phyloP scores from a whole-genome alignment of 1,284 basidiomycete species.

The Mycena sp. region DNA sequence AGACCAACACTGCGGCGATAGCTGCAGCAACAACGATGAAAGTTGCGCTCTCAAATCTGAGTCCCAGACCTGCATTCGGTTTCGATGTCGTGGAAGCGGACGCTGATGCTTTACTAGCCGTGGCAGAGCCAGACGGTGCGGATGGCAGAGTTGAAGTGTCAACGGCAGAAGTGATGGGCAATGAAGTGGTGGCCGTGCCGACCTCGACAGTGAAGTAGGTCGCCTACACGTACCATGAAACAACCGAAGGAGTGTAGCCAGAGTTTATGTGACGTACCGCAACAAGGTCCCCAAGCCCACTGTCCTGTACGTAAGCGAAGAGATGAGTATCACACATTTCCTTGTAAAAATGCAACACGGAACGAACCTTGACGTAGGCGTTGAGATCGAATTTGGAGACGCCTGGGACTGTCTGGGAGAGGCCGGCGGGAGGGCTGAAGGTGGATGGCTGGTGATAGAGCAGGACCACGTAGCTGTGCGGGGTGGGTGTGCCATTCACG shows the following conservation, averaged over 20 bases:
- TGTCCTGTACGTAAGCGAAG: slow-evolving; percentile 45
- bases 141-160: slow-evolving; percentile 65
- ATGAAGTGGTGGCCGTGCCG: slow-evolving; percentile 63
- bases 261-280: slow-evolving; percentile 53
- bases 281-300: slow-evolving; percentile 65
- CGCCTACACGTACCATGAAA: slow-evolving; percentile 49
- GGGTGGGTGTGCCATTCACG: slow-evolving; percentile 1
- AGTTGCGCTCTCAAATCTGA: not conserved
- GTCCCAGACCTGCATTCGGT: not conserved
- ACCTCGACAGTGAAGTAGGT: slow-evolving; percentile 83
- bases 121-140: slow-evolving; percentile 19
- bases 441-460: slow-evolving; percentile 68
- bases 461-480: slow-evolving; percentile 74
- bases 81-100: not conserved
- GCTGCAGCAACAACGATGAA: not conserved
- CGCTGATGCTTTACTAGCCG: slow-evolving; percentile 2
- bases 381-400: slow-evolving; percentile 63
- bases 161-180: slow-evolving; percentile 70
- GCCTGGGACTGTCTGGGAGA: slow-evolving; percentile 57
- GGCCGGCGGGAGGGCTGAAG: slow-evolving; percentile 70
- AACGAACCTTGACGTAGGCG: slow-evolving; percentile 58
- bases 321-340: slow-evolving; percentile 2
- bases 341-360: not conserved
- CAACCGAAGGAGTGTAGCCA: not conserved
- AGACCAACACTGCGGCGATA: too few species aligned